A percentile compares a stretch with the other conserved stretches of the same genome.
These are phyloP conservation scores for Abelmoschus esculentus DNA, from an alignment of 345 rosid genomes.

Conservation along the genomic window DNA sequence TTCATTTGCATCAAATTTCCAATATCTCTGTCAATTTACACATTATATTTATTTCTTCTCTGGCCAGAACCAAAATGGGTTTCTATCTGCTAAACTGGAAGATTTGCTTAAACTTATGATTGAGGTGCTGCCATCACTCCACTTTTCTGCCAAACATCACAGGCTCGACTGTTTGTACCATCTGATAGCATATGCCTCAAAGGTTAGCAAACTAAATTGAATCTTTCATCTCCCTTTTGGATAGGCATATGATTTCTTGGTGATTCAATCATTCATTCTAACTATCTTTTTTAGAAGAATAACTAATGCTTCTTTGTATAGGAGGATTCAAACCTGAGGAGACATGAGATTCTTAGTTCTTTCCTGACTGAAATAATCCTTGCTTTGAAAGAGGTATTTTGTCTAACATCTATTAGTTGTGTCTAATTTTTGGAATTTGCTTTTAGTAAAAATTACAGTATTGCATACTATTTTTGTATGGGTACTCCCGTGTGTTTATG, in stretches of 20 bases:
- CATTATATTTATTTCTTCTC: neutral
- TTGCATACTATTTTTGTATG: neutral
- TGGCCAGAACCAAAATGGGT: slow-evolving; percentile 50
- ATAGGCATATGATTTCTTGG: neutral
- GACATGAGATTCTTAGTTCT: slow-evolving; percentile 45
- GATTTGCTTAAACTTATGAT: slow-evolving; percentile 67
- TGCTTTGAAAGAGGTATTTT: slow-evolving; percentile 81
- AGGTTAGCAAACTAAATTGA: slow-evolving; percentile 28
- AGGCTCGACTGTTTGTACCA: slow-evolving; percentile 86
- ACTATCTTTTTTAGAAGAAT: slow-evolving; percentile 3
- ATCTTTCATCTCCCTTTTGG: slow-evolving; percentile 4
- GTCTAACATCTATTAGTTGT: neutral
- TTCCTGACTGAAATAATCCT: slow-evolving; percentile 85
- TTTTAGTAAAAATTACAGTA: neutral
- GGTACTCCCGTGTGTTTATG: too few species aligned
- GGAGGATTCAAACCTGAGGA: slow-evolving; percentile 54
- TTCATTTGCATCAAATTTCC: neutral
- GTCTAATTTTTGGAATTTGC: neutral
- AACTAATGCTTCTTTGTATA: slow-evolving; percentile 22
- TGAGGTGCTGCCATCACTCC: slow-evolving; percentile 58
- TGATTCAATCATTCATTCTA: neutral
- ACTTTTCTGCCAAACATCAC: slow-evolving; percentile 87
- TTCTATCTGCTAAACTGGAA: slow-evolving; percentile 49
- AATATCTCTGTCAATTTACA: neutral
- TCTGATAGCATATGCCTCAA: slow-evolving; percentile 56